A percentile compares a stretch with the other conserved stretches of the same genome.
Conservation (phyloP, 345 rosid genomes). For the Rhizophora apiculata region DNA sequence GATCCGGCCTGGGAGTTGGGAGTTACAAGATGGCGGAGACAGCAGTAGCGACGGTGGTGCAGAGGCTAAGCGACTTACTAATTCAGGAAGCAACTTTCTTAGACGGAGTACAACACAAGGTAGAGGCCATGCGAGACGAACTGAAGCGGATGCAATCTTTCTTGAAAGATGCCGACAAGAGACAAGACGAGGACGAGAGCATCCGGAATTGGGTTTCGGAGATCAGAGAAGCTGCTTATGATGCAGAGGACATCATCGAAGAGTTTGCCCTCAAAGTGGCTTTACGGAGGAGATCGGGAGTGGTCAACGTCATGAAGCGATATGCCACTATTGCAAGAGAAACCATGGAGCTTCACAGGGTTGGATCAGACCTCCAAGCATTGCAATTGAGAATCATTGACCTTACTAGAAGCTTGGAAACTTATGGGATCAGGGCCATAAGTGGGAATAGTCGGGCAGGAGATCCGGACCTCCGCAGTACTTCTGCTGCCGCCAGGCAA, state of each 20-base stretch:
- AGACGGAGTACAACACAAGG: slow-evolving; percentile 23
- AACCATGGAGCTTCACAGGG: slow-evolving; percentile 11
- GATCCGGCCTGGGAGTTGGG: no score
- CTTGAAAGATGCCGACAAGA: slow-evolving; percentile 36
- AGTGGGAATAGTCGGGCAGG: not conserved
- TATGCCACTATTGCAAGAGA: slow-evolving; percentile 4
- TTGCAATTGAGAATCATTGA: slow-evolving; percentile 34
- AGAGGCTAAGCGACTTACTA: slow-evolving; percentile 24
- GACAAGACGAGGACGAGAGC: slow-evolving; percentile 21
- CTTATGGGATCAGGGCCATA: slow-evolving; percentile 30
- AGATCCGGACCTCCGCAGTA: not conserved
- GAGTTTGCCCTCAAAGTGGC: slow-evolving; percentile 11
- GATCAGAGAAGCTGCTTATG: slow-evolving; percentile 24
- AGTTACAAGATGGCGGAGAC: slow-evolving; percentile 32
- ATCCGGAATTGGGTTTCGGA: slow-evolving; percentile 27
- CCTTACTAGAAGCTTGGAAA: slow-evolving; percentile 33
- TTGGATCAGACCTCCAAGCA: slow-evolving; percentile 23
- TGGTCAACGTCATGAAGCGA: slow-evolving; percentile 1
- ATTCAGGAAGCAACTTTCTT: slow-evolving; percentile 25
- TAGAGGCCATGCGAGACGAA: slow-evolving; percentile 17
- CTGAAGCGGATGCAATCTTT: slow-evolving; percentile 31
- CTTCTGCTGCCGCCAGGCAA: slow-evolving; percentile 15
- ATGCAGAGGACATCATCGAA: slow-evolving; percentile 14
- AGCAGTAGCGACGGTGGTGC: slow-evolving; percentile 24
- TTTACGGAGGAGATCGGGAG: slow-evolving; percentile 2